phyloP scores from a whole-genome alignment of 768 basidiomycete genomes.

The Pisolithus albus region DNA sequence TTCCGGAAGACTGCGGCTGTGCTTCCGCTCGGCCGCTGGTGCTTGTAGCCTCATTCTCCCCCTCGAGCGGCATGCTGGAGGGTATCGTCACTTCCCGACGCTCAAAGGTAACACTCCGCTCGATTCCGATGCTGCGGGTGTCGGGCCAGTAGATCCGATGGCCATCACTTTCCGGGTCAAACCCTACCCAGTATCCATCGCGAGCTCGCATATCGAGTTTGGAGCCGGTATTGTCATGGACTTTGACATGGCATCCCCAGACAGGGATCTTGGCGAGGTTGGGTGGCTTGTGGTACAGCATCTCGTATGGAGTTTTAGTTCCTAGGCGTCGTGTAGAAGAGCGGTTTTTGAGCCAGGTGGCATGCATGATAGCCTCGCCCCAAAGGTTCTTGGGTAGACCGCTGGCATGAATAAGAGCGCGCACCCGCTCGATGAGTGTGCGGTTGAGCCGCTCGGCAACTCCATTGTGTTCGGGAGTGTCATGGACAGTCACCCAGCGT shows the following conservation, averaged over 20 bases:
- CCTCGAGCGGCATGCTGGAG: neutral
- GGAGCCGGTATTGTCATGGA: neutral
- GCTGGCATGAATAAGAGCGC: neutral
- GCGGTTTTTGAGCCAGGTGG: neutral
- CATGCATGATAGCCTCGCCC: neutral
- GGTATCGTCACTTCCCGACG: neutral
- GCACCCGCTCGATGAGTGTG: neutral
- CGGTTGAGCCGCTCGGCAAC: conserved; percentile 19
- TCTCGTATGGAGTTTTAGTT: conserved; percentile 1
- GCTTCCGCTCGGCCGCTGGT: too few species aligned
- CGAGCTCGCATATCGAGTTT: neutral
- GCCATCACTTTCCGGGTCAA: neutral
- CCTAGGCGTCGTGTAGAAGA: neutral
- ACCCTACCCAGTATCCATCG: neutral
- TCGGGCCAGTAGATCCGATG: neutral
- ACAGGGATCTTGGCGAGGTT: neutral
- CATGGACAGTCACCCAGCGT: conserved; percentile 32
- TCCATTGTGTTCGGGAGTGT: conserved; percentile 41
- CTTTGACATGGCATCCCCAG: neutral
- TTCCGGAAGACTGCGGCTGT: too few species aligned
- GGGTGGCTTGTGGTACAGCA: neutral
- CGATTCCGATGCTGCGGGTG: conserved; percentile 2
- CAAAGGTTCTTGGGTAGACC: neutral
- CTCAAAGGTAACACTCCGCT: conserved; percentile 3
- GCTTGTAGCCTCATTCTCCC: too few species aligned